Evolutionary conservation across 495 filamentous ascomycete genomes (phyloP).

Genomic region (Glonium stellatum): DNA sequence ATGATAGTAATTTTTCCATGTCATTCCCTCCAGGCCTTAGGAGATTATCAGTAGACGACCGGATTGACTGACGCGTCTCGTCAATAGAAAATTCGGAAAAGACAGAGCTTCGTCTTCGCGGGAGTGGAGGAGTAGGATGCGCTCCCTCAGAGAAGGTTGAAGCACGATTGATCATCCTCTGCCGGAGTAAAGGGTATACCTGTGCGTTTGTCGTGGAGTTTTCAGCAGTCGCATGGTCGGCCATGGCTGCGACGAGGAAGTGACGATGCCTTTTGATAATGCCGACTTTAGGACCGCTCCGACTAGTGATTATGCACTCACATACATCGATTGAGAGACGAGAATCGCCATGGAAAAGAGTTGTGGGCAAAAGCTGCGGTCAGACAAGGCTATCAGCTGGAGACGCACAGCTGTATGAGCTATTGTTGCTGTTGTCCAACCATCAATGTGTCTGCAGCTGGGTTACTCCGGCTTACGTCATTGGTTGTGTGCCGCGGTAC

Average conservation of each 20-base stretch:
- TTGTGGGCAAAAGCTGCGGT: no score
- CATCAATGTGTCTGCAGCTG: not conserved
- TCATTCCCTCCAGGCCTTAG: slow-evolving; percentile 50
- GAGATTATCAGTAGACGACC: slow-evolving; percentile 65
- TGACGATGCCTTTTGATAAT: not conserved
- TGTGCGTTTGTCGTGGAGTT: slow-evolving; percentile 7
- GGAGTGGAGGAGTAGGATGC: slow-evolving; percentile 9
- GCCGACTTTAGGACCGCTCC: not conserved
- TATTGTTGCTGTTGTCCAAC: not conserved
- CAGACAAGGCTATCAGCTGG: not conserved
- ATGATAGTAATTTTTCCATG: slow-evolving; percentile 20
- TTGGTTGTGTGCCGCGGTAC: not conserved
- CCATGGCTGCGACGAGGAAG: slow-evolving; percentile 3
- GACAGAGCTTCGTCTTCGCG: slow-evolving; percentile 61
- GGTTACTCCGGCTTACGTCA: not conserved
- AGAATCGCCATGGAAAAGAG: no score
- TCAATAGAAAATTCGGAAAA: slow-evolving; percentile 57
- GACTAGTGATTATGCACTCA: not conserved
- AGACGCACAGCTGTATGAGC: not conserved
- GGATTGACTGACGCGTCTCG: slow-evolving; percentile 59
- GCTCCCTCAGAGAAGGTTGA: slow-evolving; percentile 24
- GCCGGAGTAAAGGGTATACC: slow-evolving; percentile 22
- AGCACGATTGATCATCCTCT: slow-evolving; percentile 26
- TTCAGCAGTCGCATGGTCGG: slow-evolving; percentile 11
- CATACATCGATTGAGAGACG: not conserved